phyloP scores from a whole-genome alignment of 192 early-diverging fungal genomes.

The Backusella parvicylindrica region DNA sequence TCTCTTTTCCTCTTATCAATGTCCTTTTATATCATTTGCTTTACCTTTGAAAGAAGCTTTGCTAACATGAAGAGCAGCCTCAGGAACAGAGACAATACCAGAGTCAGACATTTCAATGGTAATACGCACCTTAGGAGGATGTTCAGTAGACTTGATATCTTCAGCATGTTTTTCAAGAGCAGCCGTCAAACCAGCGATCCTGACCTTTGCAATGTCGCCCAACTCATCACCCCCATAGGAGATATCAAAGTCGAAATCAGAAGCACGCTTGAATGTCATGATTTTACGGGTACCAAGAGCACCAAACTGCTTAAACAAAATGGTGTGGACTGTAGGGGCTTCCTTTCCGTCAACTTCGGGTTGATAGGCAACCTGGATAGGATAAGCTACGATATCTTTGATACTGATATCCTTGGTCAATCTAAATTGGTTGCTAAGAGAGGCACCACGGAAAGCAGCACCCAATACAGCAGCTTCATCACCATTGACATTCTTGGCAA shows the following conservation, averaged over 20 bases:
- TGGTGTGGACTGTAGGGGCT: slow-evolving; percentile 38
- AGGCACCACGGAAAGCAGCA: slow-evolving; percentile 85
- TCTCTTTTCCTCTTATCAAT: too few species aligned
- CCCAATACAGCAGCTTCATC: slow-evolving; percentile 95
- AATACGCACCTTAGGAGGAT: slow-evolving; percentile 78
- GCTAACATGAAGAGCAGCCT: slow-evolving; percentile 51
- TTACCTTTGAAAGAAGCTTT: slow-evolving; percentile 37
- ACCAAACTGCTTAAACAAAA: slow-evolving; percentile 63
- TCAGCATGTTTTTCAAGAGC: slow-evolving; percentile 67
- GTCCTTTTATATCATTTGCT: neutral
- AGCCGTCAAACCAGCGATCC: slow-evolving; percentile 65
- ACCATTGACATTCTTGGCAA: slow-evolving; percentile 92
- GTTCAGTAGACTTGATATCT: slow-evolving; percentile 33
- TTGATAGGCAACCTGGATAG: slow-evolving; percentile 65
- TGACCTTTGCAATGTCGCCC: slow-evolving; percentile 54
- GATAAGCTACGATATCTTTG: slow-evolving; percentile 73
- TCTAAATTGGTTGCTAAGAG: slow-evolving; percentile 81
- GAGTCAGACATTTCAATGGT: slow-evolving; percentile 78
- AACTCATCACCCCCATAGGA: slow-evolving; percentile 46
- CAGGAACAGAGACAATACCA: slow-evolving; percentile 65
- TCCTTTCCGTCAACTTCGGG: slow-evolving; percentile 28
- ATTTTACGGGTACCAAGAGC: slow-evolving; percentile 79
- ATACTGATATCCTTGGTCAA: slow-evolving; percentile 76
- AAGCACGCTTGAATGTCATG: slow-evolving; percentile 75
- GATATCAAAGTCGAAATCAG: slow-evolving; percentile 77